Evolutionary conservation across 1,284 basidiomycete genomes (phyloP), one percentile per base, ranked within the genome.

Genomic region (Irpex sp.): DNA sequence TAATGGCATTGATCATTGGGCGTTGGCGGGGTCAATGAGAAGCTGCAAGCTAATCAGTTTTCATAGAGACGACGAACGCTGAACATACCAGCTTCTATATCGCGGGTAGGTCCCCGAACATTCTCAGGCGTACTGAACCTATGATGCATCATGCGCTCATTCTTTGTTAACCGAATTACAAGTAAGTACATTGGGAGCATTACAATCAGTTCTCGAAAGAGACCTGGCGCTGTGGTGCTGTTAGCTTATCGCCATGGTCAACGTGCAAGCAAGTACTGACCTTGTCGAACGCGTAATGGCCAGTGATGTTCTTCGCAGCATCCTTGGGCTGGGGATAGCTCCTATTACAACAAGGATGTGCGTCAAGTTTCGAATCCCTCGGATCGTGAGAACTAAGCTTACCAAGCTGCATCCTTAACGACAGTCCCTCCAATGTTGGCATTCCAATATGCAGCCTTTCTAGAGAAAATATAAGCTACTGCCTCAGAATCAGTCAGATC

Each of bases 201-300:
- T 43, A 11, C 39, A 43, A 15, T 43, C 39, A 43, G 39, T 43
- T 43, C 49, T 50, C 49, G 19, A 50, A 17, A 19, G 49, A 50
- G 49, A 50, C 49, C 17, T 50, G 11, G 49, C 49, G 49, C 49
- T 50, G 19, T 4, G 49, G 5, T 21, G 3, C n/a, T n/a, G 17
- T 50, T 8, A 13, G 49, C 5, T 8, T n/a, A 17, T n/a, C 11
- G 11, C 3, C 15, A 8, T 17, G 8, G 7, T n/a, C 7, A 50
- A 19, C 17, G 49, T 17, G 19, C 7, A 33, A 51, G 26, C 19
- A 8, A n/a, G 39, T 39, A 55, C 71, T 47, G 55, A 83, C 88
- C 79, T 88, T 87, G 76, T 89, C 87, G 69, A 89, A 89, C 0
- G 87, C 87, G 39, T 89, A 75, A 66, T 87, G 83, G 15, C 78